Percentiles rank a stretch among this genome's conserved stretches.
Conservation (phyloP, 108 stramenopile genomes). For the Conticribra guillardii region DNA sequence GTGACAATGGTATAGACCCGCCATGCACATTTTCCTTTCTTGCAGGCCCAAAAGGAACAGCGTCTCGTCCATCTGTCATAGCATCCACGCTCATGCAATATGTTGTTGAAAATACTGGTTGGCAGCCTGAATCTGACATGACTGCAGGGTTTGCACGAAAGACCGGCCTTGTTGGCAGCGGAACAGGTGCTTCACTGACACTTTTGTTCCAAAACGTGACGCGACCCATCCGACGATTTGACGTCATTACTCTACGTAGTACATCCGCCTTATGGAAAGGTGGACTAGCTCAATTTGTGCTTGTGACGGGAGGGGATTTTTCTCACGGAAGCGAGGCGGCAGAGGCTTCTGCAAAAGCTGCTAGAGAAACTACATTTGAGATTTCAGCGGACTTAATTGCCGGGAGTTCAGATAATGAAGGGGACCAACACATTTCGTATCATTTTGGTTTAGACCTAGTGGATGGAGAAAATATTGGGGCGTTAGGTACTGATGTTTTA, state of each 20-base stretch:
- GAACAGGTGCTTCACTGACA: constrained; percentile 40
- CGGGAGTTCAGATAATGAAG: constrained; percentile 14
- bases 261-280: constrained; percentile 46
- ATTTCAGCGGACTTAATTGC: constrained; percentile 44
- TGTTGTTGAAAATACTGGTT: constrained; percentile 53
- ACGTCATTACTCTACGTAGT: constrained; percentile 47
- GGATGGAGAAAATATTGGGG: constrained; percentile 22
- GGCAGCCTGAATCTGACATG: constrained; percentile 54
- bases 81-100: constrained; percentile 28
- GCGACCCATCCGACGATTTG: constrained; percentile 40
- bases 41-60: constrained; percentile 49
- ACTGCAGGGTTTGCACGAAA: constrained; percentile 51
- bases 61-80: constrained; percentile 33
- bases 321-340: constrained; percentile 42
- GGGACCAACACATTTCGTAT: constrained; percentile 40
- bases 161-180: constrained; percentile 48
- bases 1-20: constrained; percentile 42
- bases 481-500: constrained; percentile 39
- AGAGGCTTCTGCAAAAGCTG: constrained; percentile 23
- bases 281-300: constrained; percentile 36
- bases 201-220: constrained; percentile 43
- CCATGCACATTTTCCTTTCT: constrained; percentile 53
- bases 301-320: constrained; percentile 50
- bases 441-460: constrained; percentile 50
- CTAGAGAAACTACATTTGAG: constrained; percentile 40